Evolutionary conservation across 2,329 filamentous ascomycete species (phyloP).

Genomic region (Colletotrichum tropicale): DNA sequence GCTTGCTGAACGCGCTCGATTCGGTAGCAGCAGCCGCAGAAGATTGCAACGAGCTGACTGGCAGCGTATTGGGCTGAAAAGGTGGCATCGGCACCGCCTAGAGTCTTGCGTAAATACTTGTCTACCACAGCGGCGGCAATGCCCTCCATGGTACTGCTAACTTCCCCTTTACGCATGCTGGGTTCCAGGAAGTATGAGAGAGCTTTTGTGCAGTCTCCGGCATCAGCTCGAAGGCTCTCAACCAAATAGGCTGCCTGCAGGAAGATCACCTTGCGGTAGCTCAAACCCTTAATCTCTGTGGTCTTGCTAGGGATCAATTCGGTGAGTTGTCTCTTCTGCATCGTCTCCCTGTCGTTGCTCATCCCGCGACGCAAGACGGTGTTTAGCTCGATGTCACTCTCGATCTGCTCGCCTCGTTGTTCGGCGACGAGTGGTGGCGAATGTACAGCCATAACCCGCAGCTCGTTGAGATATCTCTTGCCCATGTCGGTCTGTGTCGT

Average conservation of each 20-base stretch:
- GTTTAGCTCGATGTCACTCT: conserved; percentile 97
- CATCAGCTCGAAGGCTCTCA: conserved; percentile 83
- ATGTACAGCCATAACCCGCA: conserved; percentile 84
- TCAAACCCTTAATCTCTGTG: conserved; percentile 79
- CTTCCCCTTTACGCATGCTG: conserved; percentile 71
- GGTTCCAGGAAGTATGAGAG: conserved; percentile 95
- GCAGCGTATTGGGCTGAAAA: conserved; percentile 95
- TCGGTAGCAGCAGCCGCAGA: conserved; percentile 90
- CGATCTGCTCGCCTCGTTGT: conserved; percentile 85
- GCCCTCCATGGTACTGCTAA: conserved; percentile 69
- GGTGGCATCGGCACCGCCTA: conserved; percentile 71
- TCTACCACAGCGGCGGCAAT: conserved; percentile 73
- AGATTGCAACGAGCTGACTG: conserved; percentile 82
- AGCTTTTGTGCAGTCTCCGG: conserved; percentile 89
- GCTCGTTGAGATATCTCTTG: conserved; percentile 74
- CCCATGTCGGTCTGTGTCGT: conserved; percentile 75
- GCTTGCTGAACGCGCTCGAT: conserved; percentile 91
- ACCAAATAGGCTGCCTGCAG: conserved; percentile 89
- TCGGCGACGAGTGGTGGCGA: conserved; percentile 88
- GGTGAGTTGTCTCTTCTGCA: conserved; percentile 80
- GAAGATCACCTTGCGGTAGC: conserved; percentile 91
- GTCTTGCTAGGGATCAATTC: conserved; percentile 78
- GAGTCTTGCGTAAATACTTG: conserved; percentile 77
- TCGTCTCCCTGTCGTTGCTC: conserved; percentile 75
- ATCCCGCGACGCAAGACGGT: conserved; percentile 88